These are phyloP conservation scores for Juncus effusus DNA, from an alignment of 176 grass and related monocot species.

Conservation along the genomic window DNA sequence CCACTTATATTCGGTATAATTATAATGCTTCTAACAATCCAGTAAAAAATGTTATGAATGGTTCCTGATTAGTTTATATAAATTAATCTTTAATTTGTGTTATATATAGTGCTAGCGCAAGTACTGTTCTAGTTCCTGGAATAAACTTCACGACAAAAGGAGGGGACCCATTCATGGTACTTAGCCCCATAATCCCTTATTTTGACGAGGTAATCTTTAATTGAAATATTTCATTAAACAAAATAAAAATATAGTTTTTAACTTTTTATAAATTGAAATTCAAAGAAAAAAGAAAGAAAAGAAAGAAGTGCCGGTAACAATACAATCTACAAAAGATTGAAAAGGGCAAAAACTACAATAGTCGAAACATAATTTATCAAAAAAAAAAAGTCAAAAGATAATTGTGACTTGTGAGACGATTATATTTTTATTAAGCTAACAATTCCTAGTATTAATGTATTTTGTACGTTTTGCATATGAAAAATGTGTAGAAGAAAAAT, in stretches of 20 bases:
- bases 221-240: neutral
- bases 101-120: slow-evolving; percentile 18
- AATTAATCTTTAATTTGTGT: neutral
- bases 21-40: neutral
- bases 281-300: too few species aligned
- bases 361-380: too few species aligned
- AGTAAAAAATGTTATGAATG: neutral
- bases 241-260: too few species aligned
- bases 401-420: neutral
- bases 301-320: too few species aligned
- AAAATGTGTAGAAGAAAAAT: neutral
- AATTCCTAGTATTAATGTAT: neutral
- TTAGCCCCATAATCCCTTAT: neutral
- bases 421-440: neutral
- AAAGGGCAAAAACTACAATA: too few species aligned
- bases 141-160: slow-evolving; percentile 42
- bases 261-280: too few species aligned
- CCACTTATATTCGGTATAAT: neutral
- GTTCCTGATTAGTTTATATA: neutral
- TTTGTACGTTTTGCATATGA: slow-evolving; percentile 1
- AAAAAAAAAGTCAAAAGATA: neutral
- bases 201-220: fast-evolving
- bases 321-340: too few species aligned
- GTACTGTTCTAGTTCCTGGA: neutral
- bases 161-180: slow-evolving; percentile 37